Evolutionary conservation across 2,329 filamentous ascomycete species (phyloP).

Genomic region (Penicillium concentricum): DNA sequence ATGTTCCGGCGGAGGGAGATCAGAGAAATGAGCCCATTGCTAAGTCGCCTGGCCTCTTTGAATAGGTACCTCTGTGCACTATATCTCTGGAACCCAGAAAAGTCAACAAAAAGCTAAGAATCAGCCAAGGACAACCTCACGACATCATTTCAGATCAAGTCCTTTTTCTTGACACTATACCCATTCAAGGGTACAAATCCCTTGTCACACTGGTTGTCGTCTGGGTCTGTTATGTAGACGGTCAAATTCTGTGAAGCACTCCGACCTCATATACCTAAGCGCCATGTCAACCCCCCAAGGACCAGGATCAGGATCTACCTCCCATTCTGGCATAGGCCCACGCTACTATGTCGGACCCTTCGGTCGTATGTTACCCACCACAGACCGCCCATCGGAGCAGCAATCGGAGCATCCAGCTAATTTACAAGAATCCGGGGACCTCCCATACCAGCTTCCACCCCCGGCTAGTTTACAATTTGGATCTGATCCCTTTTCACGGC

Average conservation of each 20-base stretch:
- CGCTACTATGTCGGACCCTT: conserved; percentile 40
- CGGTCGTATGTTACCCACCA: conserved; percentile 39
- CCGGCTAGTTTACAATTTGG: conserved; percentile 37
- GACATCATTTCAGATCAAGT: not conserved
- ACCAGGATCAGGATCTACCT: not conserved
- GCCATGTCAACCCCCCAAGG: conserved; percentile 30
- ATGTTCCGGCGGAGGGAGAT: not conserved
- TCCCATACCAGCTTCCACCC: conserved; percentile 43
- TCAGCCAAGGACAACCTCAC: not conserved
- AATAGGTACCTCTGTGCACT: not conserved
- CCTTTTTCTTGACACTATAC: not conserved
- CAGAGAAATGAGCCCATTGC: not conserved
- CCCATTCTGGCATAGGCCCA: not conserved
- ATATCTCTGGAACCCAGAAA: not conserved
- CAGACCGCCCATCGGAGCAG: conserved; percentile 27
- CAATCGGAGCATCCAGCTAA: conserved; percentile 32
- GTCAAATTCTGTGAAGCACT: conserved; percentile 1
- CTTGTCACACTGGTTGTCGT: not conserved
- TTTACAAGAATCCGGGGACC: conserved; percentile 30
- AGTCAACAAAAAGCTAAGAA: not conserved
- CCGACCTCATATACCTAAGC: conserved; percentile 6
- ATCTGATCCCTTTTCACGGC: conserved; percentile 32
- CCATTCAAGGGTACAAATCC: not conserved
- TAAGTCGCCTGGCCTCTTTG: conserved; percentile 1
- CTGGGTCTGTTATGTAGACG: conserved; percentile 16